Percentiles rank a stretch among this genome's conserved stretches.
Conservation (phyloP, 495 filamentous ascomycete genomes). For the Aspergillus conjunctus region DNA sequence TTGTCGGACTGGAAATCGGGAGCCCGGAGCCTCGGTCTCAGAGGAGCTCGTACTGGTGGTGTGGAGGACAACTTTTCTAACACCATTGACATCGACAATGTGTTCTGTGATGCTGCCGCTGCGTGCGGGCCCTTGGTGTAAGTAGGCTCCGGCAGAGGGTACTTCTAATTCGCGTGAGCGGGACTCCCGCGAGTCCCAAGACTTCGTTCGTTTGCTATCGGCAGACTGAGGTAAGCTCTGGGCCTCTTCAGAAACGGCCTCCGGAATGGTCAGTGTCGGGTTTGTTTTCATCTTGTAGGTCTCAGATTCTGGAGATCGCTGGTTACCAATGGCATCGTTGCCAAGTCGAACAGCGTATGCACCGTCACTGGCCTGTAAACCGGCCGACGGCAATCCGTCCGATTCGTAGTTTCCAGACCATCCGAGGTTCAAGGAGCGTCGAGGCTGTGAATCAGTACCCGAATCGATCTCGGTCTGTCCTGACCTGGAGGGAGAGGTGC, state of each 20-base stretch:
- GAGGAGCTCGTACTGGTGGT: conserved; percentile 60
- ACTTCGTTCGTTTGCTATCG: conserved; percentile 36
- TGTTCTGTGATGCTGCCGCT: conserved; percentile 91
- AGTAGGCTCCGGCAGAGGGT: conserved; percentile 31
- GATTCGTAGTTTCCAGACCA: conserved; percentile 51
- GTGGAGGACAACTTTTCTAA: conserved; percentile 84
- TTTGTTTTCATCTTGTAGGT: conserved; percentile 33
- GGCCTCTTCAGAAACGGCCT: conserved; percentile 41
- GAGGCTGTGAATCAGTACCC: conserved; percentile 29
- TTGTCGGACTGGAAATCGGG: conserved; percentile 24
- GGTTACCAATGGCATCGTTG: conserved; percentile 58
- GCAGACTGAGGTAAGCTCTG: conserved; percentile 29
- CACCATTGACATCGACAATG: conserved; percentile 75
- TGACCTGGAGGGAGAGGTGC: conserved; percentile 45
- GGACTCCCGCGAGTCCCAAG: conserved; percentile 35
- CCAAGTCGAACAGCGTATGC: conserved; percentile 65
- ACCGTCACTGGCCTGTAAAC: conserved; percentile 65
- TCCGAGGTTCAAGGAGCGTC: conserved; percentile 22
- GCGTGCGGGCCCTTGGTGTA: conserved; percentile 58
- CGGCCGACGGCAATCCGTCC: conserved; percentile 51
- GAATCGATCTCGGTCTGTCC: conserved; percentile 43
- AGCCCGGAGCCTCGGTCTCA: conserved; percentile 30
- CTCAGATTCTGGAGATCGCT: conserved; percentile 27
- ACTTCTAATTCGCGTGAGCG: conserved; percentile 29
- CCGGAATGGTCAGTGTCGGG: conserved; percentile 39